Percentiles rank a stretch among this genome's conserved stretches.
phyloP scores from a whole-genome alignment of 1,284 basidiomycete genomes.

The Inonotus obliquus region DNA sequence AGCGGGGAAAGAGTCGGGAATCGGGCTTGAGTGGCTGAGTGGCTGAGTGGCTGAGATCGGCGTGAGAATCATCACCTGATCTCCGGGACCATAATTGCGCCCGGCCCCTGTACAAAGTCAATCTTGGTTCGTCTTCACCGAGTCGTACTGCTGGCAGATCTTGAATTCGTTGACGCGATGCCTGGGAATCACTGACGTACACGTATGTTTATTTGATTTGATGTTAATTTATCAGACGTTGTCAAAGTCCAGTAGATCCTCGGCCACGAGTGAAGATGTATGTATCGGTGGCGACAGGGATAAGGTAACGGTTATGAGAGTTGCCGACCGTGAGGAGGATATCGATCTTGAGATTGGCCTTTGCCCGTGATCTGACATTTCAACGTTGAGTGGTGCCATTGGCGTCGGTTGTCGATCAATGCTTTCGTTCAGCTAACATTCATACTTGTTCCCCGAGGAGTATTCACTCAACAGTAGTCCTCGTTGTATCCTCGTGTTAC shows the following conservation, averaged over 20 bases:
- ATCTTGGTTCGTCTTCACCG: neutral
- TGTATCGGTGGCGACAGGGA: neutral
- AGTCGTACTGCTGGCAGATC: neutral
- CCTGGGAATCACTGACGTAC: neutral
- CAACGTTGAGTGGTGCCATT: neutral
- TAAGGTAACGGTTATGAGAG: too few species aligned
- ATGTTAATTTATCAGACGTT: neutral
- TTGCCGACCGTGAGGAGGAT: too few species aligned
- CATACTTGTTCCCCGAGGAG: neutral
- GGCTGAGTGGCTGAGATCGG: neutral
- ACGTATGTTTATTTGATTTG: neutral
- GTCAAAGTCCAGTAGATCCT: neutral
- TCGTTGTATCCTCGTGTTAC: neutral
- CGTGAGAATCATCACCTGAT: neutral
- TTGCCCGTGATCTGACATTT: neutral
- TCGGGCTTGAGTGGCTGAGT: neutral
- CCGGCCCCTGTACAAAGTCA: too few species aligned
- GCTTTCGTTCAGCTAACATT: neutral
- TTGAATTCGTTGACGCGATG: neutral
- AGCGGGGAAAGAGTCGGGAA: neutral
- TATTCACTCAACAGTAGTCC: too few species aligned
- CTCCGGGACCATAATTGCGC: neutral
- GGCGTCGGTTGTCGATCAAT: neutral
- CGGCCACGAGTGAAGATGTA: neutral
- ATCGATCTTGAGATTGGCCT: neutral